Percentiles rank a stretch among this genome's conserved stretches.
Conservation (phyloP, 805 yeast species). For the Torulaspora quercuum region DNA sequence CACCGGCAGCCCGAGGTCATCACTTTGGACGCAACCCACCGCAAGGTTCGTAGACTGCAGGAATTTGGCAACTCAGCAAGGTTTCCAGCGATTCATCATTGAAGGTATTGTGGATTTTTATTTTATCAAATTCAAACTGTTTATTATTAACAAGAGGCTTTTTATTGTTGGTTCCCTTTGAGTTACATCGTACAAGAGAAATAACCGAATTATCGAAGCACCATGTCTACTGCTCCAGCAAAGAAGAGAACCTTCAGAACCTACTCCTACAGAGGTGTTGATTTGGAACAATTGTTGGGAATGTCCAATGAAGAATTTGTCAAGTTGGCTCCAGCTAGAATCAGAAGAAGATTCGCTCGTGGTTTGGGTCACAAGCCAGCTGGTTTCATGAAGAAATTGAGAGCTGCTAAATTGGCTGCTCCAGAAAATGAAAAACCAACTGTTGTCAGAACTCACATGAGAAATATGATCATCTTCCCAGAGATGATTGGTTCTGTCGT, state of each 20-base stretch:
- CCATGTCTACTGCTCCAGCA: slow-evolving; percentile 39
- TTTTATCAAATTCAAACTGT: no score
- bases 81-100: no score
- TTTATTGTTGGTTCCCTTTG: no score
- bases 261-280: slow-evolving; percentile 99
- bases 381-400: slow-evolving; percentile 95
- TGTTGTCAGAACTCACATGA: slow-evolving; percentile 96
- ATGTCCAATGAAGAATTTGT: slow-evolving; percentile 95
- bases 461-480: slow-evolving; percentile 98
- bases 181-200: no score
- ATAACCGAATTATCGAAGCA: slow-evolving; percentile 7
- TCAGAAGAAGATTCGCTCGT: slow-evolving; percentile 99
- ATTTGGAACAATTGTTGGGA: slow-evolving; percentile 88
- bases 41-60: no score
- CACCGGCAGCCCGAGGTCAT: no score
- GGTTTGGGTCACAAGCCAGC: slow-evolving; percentile 94
- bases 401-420: slow-evolving; percentile 92
- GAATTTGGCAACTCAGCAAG: no score
- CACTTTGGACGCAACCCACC: no score
- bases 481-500: slow-evolving; percentile 99
- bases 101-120: no score
- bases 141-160: no score
- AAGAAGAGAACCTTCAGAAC: slow-evolving; percentile 93
- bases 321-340: slow-evolving; percentile 96
- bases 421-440: slow-evolving; percentile 95